Evolutionary conservation across 768 basidiomycete species (phyloP), one percentile per base, ranked within the genome.

Genomic region (Phaeotremella fagi): DNA sequence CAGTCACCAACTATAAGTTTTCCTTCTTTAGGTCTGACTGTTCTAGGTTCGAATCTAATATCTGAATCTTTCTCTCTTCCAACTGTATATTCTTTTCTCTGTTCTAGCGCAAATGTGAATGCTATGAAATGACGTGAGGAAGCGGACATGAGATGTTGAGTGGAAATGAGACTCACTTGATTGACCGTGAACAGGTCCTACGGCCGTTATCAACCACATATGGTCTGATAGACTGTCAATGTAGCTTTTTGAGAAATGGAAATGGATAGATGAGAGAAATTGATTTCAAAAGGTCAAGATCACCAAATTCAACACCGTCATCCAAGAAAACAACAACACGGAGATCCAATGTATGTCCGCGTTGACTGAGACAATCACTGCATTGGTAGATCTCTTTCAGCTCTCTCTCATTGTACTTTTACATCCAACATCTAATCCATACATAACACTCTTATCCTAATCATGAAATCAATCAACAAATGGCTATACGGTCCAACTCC

Each of bases 401-500:
- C n/a, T n/a, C 20, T 41, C 12, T 22, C 7, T 41, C 38, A 22
- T 41, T 22, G 18, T 41, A 14, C 38, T 22, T n/a, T n/a, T 35
- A n/a, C n/a, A 9, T 35, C 33, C n/a, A 35, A n/a, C n/a, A 35
- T 35, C 33, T 35, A 35, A n/a, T 9, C n/a, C 33, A 35, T 35
- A 9, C 9, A 9, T n/a, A 35, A 35, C 33, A 9, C 33, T 9
- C 33, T n/a, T 9, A 9, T 35, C 9, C 33, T 33, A 7, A 42
- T 24, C 18, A 76, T 76, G 75, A 73, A 72, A 36, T 71, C 71
- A 24, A 60, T 98, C 70, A 92, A 90, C 73, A 84, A 90, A 36
- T 91, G 92, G 73, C 76, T 99, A 41, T 97, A 98, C 77, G 95
- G 95, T 2, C 94, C 91, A 16, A 90, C 94, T 0, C 86, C 92